Base-by-base conservation (phyloP, 2,329 filamentous ascomycete species). In the Magnaporthiopsis incrustans region DNA sequence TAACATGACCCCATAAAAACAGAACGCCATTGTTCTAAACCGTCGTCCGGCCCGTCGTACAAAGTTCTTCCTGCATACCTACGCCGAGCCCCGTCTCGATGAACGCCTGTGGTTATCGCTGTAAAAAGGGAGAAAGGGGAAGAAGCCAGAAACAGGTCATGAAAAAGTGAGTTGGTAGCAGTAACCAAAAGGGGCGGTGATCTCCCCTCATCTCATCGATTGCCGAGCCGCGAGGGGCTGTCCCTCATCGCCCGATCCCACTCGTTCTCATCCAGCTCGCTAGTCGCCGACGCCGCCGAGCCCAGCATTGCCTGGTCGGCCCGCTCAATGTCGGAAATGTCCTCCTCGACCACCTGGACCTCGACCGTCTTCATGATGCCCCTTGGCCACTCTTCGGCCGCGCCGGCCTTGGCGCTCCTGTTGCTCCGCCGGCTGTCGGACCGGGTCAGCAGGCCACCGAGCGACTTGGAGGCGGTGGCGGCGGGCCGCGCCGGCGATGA, bases 321-420 rank as follows among this genome's bases (percentile, higher is more conserved):
- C 38, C 38, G 14, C 38, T 15, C 38, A 22, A 71, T 33, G 30
- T 73, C 68, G 25, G 69, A 64, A 57, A 71, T 72, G 57, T 71
- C 68, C 67, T 76, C 74, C 65, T 76, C 70, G 5, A 72, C 67
- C 2, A 76, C 72, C 66, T 76, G 71, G 15, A 77, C 72, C 57
- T 73, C 74, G 30, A 77, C 74, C 2, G 75, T 62, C 69, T 77
- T 77, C 67, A 76, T 75, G 65, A 77, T 77, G 25, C 74, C 73
- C 26, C 70, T 66, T 0, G 74, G 72, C 74, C 73, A 76, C 15
- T 50, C 27, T 18, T 57, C 27, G 14, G 8, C 50, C 8, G 11
- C 38, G 27, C 27, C 7, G 32, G 32, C 7, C 32, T 33, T 35
- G 59, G 12, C 22, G 61, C 38, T 67, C 65, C 56, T 66, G 64